These are phyloP conservation scores for Dictyostelium citrinum DNA, from an alignment of 78 protist species.

Conservation along the genomic window DNA sequence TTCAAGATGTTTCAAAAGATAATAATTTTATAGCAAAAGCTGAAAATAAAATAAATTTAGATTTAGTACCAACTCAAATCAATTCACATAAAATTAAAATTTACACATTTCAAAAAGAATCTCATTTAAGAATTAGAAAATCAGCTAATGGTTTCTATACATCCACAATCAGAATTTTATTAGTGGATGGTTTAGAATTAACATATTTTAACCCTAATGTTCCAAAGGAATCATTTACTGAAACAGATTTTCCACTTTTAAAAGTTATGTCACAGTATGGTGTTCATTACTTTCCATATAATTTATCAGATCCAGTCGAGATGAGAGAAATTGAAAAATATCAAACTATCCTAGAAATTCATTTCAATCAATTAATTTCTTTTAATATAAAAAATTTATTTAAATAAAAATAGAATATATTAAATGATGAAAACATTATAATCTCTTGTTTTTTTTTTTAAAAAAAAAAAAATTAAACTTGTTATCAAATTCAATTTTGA, in stretches of 20 bases:
- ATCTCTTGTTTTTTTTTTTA: background rate
- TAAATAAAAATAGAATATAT: too few species aligned
- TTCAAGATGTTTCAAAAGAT: too few species aligned
- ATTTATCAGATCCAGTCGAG: background rate
- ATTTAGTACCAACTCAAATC: too few species aligned
- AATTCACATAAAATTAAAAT: too few species aligned
- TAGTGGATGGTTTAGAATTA: background rate
- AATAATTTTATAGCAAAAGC: too few species aligned
- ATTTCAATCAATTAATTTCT: background rate
- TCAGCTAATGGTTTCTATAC: background rate
- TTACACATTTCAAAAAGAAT: too few species aligned
- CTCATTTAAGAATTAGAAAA: too few species aligned
- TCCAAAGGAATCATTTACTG: background rate
- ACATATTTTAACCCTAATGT: background rate
- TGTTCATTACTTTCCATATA: background rate
- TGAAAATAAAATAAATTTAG: too few species aligned
- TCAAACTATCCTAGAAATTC: background rate
- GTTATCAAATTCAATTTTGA: too few species aligned
- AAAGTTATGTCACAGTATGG: background rate
- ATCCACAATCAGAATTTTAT: background rate
- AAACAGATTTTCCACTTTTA: background rate
- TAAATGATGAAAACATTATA: too few species aligned
- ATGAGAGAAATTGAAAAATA: background rate
- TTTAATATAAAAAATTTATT: background rate
- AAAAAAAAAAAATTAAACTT: too few species aligned